Evolutionary conservation across 768 basidiomycete species (phyloP), one percentile per base, ranked within the genome.

Genomic region (Tricholoma hemisulphureum): DNA sequence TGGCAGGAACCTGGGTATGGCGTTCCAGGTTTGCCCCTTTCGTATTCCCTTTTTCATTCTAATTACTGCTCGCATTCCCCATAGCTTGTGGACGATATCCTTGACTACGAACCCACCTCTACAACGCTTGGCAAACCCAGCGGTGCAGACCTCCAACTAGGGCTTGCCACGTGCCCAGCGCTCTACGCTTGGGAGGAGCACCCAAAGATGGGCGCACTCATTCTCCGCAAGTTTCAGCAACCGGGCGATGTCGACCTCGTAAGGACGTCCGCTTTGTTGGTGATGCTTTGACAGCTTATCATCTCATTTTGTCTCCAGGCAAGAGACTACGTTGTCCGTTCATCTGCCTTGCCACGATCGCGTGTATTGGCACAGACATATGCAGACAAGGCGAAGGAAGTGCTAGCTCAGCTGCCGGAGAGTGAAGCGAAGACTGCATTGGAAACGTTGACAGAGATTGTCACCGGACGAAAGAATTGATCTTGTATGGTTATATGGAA

Each of bases 111-210:
- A 48, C 84, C 89, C 1, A 87, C 87, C 11, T 80, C 84, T 8
- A 73, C 77, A 0, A 76, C 88, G 0, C 83, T 98, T 14, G 96
- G 96, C 31, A 98, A 98, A 76, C 97, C 97, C 0, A 86, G 88
- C 0, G 91, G 91, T 18, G 89, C 93, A 2, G 93, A 95, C 69
- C 78, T 94, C 14, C 83, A 86, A 55, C 75, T 94, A 0, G 92
- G 93, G 0, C 79, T 94, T 45, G 91, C 97, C 4, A 99, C 96
- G 0, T 95, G 93, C 3, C 96, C 96, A 0, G 92, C 94, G 0
- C 74, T 98, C 13, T 99, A 89, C 68, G 97, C 97, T 29, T 96
- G 95, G 83, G 94, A 96, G 70, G 88, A 95, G 67, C 83, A 93
- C 69, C 87, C 93, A 1, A 88, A 93, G 69, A 82, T 99, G 75